A percentile compares a stretch with the other conserved stretches of the same genome.
phyloP scores from a whole-genome alignment of 176 grass and related monocot genomes.

The Cenchrus americanus region DNA sequence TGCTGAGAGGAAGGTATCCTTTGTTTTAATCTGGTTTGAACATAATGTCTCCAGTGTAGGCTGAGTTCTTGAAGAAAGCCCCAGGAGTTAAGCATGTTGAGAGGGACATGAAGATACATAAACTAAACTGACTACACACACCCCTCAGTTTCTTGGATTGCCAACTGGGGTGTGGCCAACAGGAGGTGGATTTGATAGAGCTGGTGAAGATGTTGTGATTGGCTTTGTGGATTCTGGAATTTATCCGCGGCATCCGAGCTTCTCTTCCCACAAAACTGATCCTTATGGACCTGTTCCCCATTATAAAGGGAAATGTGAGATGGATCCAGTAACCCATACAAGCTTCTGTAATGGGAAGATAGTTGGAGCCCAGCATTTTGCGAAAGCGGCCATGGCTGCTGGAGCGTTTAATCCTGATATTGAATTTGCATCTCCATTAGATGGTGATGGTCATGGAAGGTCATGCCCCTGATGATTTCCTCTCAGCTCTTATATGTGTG shows the following conservation, averaged over 20 bases:
- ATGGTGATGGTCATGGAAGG: slow-evolving; percentile 99
- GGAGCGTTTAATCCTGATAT: slow-evolving; percentile 90
- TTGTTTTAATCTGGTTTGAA: slow-evolving; percentile 13
- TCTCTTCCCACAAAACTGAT: slow-evolving; percentile 70
- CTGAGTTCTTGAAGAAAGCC: slow-evolving; percentile 70
- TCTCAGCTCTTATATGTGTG: no score
- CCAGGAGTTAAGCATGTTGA: slow-evolving; percentile 90
- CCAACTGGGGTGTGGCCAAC: slow-evolving; percentile 84
- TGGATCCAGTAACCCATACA: slow-evolving; percentile 71
- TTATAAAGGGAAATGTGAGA: slow-evolving; percentile 96
- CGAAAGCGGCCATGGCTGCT: slow-evolving; percentile 95
- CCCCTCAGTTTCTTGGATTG: slow-evolving; percentile 91
- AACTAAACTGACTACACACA: slow-evolving; percentile 97
- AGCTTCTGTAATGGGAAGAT: slow-evolving; percentile 99
- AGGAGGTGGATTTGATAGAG: slow-evolving; percentile 90
- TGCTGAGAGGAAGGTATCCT: background rate
- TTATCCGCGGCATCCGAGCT: slow-evolving; percentile 86
- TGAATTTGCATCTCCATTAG: slow-evolving; percentile 95
- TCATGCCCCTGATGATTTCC: slow-evolving; percentile 27
- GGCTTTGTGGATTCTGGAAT: slow-evolving; percentile 99
- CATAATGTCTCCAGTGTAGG: slow-evolving; percentile 48
- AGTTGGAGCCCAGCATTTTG: slow-evolving; percentile 98
- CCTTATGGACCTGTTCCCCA: slow-evolving; percentile 71
- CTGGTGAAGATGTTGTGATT: slow-evolving; percentile 97
- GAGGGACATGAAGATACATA: slow-evolving; percentile 89